phyloP scores from a whole-genome alignment of 495 filamentous ascomycete species.

The Trichoderma reesei region DNA sequence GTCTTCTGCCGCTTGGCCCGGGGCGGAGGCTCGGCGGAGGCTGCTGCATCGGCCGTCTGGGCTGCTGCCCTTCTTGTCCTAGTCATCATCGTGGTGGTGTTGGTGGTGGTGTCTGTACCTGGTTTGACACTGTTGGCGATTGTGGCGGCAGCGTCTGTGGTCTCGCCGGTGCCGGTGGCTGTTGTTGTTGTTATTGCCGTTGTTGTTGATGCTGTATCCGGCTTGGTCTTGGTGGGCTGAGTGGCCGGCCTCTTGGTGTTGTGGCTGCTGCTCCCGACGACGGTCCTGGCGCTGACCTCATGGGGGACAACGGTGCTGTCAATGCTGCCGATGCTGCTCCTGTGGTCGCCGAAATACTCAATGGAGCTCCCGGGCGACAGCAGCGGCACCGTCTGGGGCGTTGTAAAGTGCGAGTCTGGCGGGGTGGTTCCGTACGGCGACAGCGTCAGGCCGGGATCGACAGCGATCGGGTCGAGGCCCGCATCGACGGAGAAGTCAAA shows the following conservation, averaged over 20 bases:
- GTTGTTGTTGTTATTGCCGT: neutral
- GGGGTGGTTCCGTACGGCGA: neutral
- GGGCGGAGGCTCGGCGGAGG: neutral
- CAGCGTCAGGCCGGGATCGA: neutral
- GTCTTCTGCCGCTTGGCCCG: neutral
- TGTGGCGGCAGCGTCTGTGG: neutral
- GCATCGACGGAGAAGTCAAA: neutral
- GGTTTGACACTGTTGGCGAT: neutral
- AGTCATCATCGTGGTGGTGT: neutral
- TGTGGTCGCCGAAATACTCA: neutral
- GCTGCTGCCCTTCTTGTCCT: neutral
- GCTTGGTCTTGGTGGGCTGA: neutral
- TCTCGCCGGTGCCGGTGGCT: neutral
- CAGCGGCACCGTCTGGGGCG: neutral
- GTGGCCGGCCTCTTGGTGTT: neutral
- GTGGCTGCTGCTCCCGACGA: neutral
- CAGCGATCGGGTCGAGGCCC: neutral
- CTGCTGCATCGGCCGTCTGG: neutral
- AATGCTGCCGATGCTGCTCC: neutral
- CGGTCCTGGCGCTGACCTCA: neutral
- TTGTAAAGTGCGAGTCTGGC: neutral
- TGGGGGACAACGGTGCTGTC: neutral
- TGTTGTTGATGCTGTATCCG: neutral
- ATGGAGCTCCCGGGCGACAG: neutral
- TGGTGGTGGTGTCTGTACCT: neutral